phyloP scores from a whole-genome alignment of 345 rosid species.

The Luvunga scandens region DNA sequence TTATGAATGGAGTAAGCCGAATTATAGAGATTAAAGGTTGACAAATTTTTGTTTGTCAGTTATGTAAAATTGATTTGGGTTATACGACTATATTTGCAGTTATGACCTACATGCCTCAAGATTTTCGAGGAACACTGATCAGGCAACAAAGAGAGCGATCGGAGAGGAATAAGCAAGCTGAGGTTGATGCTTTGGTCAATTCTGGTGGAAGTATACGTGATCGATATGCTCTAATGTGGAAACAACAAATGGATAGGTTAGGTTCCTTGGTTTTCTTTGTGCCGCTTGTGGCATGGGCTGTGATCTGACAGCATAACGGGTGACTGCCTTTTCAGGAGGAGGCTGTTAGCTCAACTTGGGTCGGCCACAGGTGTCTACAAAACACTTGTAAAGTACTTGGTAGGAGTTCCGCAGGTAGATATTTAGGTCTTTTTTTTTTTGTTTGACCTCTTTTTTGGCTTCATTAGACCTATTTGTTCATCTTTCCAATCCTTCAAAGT shows the following conservation, averaged over 20 bases:
- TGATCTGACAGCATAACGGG: conserved; percentile 16
- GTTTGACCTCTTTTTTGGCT: background rate
- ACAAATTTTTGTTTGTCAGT: background rate
- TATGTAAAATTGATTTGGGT: background rate
- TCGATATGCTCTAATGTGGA: conserved; percentile 83
- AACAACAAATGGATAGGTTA: conserved; percentile 95
- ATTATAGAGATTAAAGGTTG: background rate
- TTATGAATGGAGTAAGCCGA: background rate
- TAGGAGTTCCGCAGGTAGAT: conserved; percentile 97
- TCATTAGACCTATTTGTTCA: background rate
- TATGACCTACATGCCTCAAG: conserved; percentile 99
- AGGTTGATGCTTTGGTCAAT: conserved; percentile 72
- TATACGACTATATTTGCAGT: conserved; percentile 44
- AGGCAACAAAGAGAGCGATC: conserved; percentile 90
- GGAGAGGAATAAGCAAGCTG: conserved; percentile 97
- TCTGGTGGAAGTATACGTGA: conserved; percentile 83
- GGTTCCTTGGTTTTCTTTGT: conserved; percentile 18
- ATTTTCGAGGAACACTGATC: conserved; percentile 87
- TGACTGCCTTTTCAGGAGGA: conserved; percentile 59
- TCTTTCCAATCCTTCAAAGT: background rate
- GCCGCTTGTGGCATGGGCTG: conserved; percentile 1
- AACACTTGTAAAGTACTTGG: conserved; percentile 96
- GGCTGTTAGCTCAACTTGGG: conserved; percentile 92
- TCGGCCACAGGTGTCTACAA: conserved; percentile 97
- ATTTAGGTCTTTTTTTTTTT: conserved; percentile 7